A percentile compares a stretch with the other conserved stretches of the same genome.
Evolutionary conservation across 805 yeast genomes (phyloP).

Genomic region (Starmerella potacharoeniae): DNA sequence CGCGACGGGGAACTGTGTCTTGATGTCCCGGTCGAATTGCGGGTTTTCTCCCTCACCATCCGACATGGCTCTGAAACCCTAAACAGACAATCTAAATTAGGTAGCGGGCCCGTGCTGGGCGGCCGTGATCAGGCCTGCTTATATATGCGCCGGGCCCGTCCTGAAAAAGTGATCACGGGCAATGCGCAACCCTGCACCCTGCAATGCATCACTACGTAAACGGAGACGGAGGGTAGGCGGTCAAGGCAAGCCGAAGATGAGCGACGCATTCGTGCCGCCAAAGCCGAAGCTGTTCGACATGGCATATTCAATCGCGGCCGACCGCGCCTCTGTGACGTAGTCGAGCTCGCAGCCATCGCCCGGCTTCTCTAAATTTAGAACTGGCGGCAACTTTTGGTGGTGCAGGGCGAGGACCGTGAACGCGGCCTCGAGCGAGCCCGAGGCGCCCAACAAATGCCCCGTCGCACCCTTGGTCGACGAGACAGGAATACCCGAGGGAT

Average conservation of each 20-base stretch:
- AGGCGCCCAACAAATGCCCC: conserved; percentile 92
- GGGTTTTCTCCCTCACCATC: conserved; percentile 11
- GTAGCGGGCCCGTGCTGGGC: neutral
- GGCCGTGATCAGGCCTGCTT: neutral
- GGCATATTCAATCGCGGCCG: conserved; percentile 42
- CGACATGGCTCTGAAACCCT: conserved; percentile 1
- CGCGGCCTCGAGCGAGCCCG: conserved; percentile 87
- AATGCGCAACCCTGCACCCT: conserved; percentile 2
- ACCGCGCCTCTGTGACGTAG: conserved; percentile 43
- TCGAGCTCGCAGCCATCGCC: conserved; percentile 39
- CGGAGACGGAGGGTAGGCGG: neutral
- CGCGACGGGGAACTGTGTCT: conserved; percentile 45
- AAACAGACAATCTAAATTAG: neutral
- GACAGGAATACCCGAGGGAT: conserved; percentile 26
- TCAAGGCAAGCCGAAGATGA: conserved; percentile 28
- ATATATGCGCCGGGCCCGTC: neutral
- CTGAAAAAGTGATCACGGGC: conserved; percentile 1
- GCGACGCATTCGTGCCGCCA: conserved; percentile 87
- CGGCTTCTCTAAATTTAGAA: conserved; percentile 51
- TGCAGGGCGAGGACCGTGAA: conserved; percentile 61
- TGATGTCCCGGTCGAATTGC: conserved; percentile 27
- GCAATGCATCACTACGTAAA: neutral
- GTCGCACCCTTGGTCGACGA: conserved; percentile 85
- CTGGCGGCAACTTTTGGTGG: conserved; percentile 58
- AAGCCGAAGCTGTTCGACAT: conserved; percentile 90